Evolutionary conservation across 768 basidiomycete genomes (phyloP).

Genomic region (Atractiella rhizophila): DNA sequence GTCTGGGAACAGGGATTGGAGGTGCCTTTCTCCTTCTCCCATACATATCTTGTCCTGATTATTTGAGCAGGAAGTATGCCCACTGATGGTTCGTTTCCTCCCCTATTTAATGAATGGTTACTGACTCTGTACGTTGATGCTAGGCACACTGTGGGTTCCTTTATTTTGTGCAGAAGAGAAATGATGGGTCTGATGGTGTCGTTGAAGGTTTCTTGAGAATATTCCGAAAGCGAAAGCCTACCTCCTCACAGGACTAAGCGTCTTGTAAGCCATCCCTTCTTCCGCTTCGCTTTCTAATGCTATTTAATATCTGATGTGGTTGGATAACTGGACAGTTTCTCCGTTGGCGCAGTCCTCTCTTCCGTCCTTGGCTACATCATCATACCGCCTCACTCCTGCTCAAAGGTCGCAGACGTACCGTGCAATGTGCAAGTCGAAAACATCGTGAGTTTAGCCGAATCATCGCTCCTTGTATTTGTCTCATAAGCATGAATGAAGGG

Average conservation of each 20-base stretch:
- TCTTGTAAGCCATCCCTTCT: conserved; percentile 28
- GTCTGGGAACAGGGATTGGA: conserved; percentile 78
- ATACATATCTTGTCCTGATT: not conserved
- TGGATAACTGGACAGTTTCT: conserved; percentile 30
- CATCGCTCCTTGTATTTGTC: too few relatives aligned
- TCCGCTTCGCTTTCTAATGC: not conserved
- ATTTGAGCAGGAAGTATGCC: conserved; percentile 47
- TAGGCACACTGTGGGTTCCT: conserved; percentile 17
- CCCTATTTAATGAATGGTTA: too few relatives aligned
- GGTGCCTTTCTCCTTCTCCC: conserved; percentile 17
- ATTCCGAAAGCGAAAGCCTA: conserved; percentile 79
- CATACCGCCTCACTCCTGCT: conserved; percentile 38
- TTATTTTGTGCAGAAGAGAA: not conserved
- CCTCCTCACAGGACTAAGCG: conserved; percentile 65
- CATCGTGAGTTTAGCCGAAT: too few relatives aligned
- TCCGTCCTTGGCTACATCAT: conserved; percentile 54
- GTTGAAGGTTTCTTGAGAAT: conserved; percentile 44
- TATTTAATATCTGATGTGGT: too few relatives aligned
- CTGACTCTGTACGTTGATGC: too few relatives aligned
- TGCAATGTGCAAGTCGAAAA: too few relatives aligned
- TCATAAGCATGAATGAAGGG: too few relatives aligned
- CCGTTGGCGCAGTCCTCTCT: conserved; percentile 62
- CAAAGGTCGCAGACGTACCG: too few relatives aligned
- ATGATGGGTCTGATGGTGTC: not conserved
- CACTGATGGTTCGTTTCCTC: conserved; percentile 73